phyloP scores from a whole-genome alignment of 169 alveolate genomes.

The Theileria annulata region DNA sequence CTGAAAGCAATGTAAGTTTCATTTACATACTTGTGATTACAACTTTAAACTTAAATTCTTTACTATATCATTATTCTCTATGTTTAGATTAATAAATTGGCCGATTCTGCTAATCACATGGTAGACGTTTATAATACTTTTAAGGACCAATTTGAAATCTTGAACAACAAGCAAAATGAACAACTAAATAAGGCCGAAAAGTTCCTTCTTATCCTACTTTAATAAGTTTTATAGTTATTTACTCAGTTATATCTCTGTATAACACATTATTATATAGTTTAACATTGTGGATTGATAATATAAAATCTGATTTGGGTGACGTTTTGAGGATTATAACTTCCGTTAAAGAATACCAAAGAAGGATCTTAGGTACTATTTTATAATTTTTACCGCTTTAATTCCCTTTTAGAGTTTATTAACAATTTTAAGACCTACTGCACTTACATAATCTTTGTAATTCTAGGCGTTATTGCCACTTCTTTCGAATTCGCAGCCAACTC shows the following conservation, averaged over 20 bases:
- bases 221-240: not conserved
- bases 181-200: slow-evolving; percentile 38
- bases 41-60: not conserved
- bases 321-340: slow-evolving; percentile 27
- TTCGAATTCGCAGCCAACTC: slow-evolving; percentile 49
- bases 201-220: slow-evolving; percentile 33
- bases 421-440: slow-evolving; percentile 44
- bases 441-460: slow-evolving; percentile 26
- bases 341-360: slow-evolving; percentile 32
- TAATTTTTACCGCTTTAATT: not conserved
- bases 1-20: slow-evolving; percentile 71
- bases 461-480: slow-evolving; percentile 36
- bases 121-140: slow-evolving; percentile 27
- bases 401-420: slow-evolving; percentile 39
- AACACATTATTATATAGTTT: slow-evolving; percentile 6
- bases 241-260: not conserved
- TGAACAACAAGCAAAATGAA: slow-evolving; percentile 42
- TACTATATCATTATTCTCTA: not conserved
- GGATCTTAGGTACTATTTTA: slow-evolving; percentile 36
- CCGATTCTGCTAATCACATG: slow-evolving; percentile 46
- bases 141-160: slow-evolving; percentile 15
- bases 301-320: slow-evolving; percentile 27
- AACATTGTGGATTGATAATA: slow-evolving; percentile 48
- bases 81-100: slow-evolving; percentile 50
- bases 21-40: not conserved